These are phyloP conservation scores for Mucor plumbeus DNA, from an alignment of 371 early-diverging fungal species.

Conservation along the genomic window DNA sequence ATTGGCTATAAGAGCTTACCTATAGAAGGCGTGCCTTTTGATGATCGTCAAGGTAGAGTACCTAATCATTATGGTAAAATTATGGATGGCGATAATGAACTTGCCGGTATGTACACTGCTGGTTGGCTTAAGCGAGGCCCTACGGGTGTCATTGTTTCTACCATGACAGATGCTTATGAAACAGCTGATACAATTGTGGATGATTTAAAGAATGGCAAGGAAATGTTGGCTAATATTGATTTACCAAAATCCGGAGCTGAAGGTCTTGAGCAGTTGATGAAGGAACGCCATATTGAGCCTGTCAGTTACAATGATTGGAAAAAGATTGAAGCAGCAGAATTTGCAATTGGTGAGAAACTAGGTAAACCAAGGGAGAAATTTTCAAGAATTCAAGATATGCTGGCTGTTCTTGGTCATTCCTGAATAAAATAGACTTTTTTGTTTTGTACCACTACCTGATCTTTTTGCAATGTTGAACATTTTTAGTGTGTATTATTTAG, in stretches of 20 bases:
- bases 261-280: constrained; percentile 35
- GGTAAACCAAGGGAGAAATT: constrained; percentile 91
- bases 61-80: constrained; percentile 85
- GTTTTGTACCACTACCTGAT: neutral
- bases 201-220: constrained; percentile 54
- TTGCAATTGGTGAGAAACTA: constrained; percentile 57
- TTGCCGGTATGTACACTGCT: constrained; percentile 79
- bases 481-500: no score
- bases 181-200: constrained; percentile 80
- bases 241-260: constrained; percentile 33
- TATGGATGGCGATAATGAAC: constrained; percentile 51
- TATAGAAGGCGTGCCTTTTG: constrained; percentile 81
- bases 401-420: constrained; percentile 41
- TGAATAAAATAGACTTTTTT: constrained; percentile 7
- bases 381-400: constrained; percentile 68
- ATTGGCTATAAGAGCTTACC: constrained; percentile 88
- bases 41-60: constrained; percentile 65
- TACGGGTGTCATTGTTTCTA: constrained; percentile 92
- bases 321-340: constrained; percentile 78
- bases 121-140: constrained; percentile 98
- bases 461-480: neutral
- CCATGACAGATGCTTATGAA: constrained; percentile 93
- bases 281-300: constrained; percentile 40
- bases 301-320: constrained; percentile 84
- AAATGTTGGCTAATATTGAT: constrained; percentile 24